These are phyloP conservation scores for Leishmania gerbilli DNA, from an alignment of 208 protist genomes.

Conservation along the genomic window DNA sequence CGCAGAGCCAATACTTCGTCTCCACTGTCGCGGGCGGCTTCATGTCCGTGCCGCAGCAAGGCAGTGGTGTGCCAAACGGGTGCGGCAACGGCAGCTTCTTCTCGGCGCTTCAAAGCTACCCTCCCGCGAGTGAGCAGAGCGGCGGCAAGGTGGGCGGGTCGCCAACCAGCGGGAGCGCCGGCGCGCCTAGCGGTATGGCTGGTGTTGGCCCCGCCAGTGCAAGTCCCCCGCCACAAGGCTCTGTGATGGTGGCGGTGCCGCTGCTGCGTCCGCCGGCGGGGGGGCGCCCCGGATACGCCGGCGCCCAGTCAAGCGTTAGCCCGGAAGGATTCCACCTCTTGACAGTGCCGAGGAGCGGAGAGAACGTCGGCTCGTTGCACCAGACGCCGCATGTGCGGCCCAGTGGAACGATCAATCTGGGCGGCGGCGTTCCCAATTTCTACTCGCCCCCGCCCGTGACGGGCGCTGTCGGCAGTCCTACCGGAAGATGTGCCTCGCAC, in stretches of 20 bases:
- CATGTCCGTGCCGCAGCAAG: slow-evolving; percentile 32
- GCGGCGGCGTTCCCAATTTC: slow-evolving; percentile 6
- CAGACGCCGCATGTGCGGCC: slow-evolving; percentile 2
- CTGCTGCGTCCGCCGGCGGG: slow-evolving; percentile 26
- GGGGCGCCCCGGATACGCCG: slow-evolving; percentile 8
- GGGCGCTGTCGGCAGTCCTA: not conserved
- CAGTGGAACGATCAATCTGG: not conserved
- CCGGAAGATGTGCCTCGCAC: not conserved
- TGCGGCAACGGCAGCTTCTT: not conserved
- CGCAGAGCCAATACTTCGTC: slow-evolving; percentile 37
- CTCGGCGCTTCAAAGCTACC: not conserved
- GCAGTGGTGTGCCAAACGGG: slow-evolving; percentile 1
- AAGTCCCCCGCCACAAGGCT: not conserved
- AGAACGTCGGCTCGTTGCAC: not conserved
- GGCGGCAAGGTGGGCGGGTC: not conserved
- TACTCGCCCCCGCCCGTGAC: slow-evolving; percentile 4
- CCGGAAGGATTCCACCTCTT: slow-evolving; percentile 6
- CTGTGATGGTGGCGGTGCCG: slow-evolving; percentile 17
- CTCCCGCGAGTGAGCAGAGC: not conserved
- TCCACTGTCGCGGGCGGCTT: slow-evolving; percentile 28
- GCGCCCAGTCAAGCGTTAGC: not conserved
- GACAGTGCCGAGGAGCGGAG: not conserved
- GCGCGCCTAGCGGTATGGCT: not conserved
- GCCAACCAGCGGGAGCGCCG: not conserved
- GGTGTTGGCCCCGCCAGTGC: not conserved